Evolutionary conservation across 2,329 filamentous ascomycete genomes (phyloP).

Genomic region (Claviceps digitariae): DNA sequence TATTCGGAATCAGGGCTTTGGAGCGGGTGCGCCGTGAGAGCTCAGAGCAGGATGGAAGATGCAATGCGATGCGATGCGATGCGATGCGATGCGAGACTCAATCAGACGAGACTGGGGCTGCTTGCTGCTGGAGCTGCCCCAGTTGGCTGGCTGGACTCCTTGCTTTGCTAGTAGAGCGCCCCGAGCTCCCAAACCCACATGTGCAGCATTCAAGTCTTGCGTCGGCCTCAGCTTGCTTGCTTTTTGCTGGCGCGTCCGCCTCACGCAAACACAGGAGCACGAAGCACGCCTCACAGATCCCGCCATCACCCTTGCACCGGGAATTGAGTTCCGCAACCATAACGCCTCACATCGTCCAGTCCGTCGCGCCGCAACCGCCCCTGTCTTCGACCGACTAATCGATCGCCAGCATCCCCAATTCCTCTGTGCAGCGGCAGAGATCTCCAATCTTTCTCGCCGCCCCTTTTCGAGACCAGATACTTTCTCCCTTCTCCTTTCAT

Average conservation of each 20-base stretch:
- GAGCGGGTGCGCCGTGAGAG: too few species aligned
- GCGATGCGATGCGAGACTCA: too few species aligned
- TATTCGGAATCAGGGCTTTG: too few species aligned
- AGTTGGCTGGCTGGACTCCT: too few species aligned
- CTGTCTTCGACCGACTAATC: not conserved
- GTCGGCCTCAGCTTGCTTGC: not conserved
- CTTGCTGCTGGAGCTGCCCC: too few species aligned
- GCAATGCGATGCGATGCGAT: not conserved
- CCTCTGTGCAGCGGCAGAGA: not conserved
- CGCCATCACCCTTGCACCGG: not conserved
- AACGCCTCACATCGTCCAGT: not conserved
- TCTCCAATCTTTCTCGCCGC: not conserved
- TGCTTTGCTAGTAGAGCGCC: too few species aligned
- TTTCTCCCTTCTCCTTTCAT: not conserved
- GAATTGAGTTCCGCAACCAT: not conserved
- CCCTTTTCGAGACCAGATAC: not conserved
- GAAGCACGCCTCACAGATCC: not conserved
- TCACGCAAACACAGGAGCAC: not conserved
- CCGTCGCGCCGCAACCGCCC: not conserved
- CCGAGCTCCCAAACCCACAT: not conserved
- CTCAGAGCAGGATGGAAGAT: too few species aligned
- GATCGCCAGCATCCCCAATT: not conserved
- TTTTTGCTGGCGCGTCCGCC: not conserved
- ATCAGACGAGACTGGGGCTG: too few species aligned
- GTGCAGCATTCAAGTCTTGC: too few species aligned